Conservation (phyloP, 768 basidiomycete genomes). For the Calocera cornea region DNA sequence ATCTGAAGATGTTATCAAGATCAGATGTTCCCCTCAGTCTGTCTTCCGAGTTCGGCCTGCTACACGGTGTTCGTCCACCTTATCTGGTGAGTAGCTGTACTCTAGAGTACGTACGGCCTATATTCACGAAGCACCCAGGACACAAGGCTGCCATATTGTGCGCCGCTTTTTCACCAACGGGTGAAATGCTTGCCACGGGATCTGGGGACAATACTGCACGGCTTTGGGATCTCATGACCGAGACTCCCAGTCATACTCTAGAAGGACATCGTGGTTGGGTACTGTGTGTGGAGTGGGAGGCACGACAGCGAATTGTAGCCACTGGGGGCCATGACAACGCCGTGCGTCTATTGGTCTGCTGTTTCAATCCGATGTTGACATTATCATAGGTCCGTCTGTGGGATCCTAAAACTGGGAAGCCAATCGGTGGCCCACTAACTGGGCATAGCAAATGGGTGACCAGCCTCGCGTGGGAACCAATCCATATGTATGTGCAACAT, state of each 20-base stretch:
- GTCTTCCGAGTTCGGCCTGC: slow-evolving; percentile 90
- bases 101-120: neutral
- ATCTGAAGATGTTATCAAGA: slow-evolving; percentile 72
- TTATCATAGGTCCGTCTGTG: slow-evolving; percentile 81
- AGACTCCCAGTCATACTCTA: slow-evolving; percentile 77
- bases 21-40: slow-evolving; percentile 88
- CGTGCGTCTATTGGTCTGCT: slow-evolving; percentile 42
- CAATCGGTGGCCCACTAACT: slow-evolving; percentile 74
- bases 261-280: slow-evolving; percentile 93
- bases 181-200: slow-evolving; percentile 80
- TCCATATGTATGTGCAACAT: slow-evolving; percentile 55
- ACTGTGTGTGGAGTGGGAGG: slow-evolving; percentile 94
- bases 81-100: slow-evolving; percentile 45
- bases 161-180: slow-evolving; percentile 90
- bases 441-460: slow-evolving; percentile 97
- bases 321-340: slow-evolving; percentile 92
- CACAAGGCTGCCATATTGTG: slow-evolving; percentile 89
- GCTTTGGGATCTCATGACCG: slow-evolving; percentile 87
- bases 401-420: slow-evolving; percentile 85
- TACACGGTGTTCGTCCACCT: slow-evolving; percentile 82
- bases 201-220: slow-evolving; percentile 88
- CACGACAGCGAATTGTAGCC: slow-evolving; percentile 75
- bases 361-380: too few relatives aligned
- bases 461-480: slow-evolving; percentile 88
- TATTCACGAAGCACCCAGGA: slow-evolving; percentile 32